These are phyloP conservation scores for Mycena albidolilacea DNA, from an alignment of 768 basidiomycete genomes.

Conservation along the genomic window DNA sequence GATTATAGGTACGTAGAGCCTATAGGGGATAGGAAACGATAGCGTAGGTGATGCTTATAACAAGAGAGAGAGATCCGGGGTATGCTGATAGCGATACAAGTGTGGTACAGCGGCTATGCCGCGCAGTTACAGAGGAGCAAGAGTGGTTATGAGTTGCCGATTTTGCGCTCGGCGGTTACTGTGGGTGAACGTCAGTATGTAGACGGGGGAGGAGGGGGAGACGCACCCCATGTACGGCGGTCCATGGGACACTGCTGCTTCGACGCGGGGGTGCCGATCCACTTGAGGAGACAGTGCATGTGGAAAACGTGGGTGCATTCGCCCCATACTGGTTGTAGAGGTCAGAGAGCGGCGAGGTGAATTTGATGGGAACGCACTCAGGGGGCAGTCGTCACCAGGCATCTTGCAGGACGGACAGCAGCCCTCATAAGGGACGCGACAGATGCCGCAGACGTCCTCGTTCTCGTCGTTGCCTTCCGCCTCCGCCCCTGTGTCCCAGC, in stretches of 20 bases:
- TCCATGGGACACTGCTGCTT: conserved; percentile 99
- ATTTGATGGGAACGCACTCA: conserved; percentile 69
- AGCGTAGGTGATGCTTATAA: conserved; percentile 9
- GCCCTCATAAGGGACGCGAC: conserved; percentile 92
- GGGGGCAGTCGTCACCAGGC: conserved; percentile 95
- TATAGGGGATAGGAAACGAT: conserved; percentile 1
- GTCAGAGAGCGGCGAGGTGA: not conserved
- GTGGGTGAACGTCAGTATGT: not conserved
- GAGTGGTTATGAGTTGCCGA: conserved; percentile 17
- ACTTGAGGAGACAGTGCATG: conserved; percentile 98
- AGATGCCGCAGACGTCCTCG: conserved; percentile 85
- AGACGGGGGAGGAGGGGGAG: not conserved
- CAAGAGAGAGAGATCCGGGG: conserved; percentile 25
- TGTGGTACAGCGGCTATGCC: conserved; percentile 7
- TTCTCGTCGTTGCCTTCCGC: conserved; percentile 58
- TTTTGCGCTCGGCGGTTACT: conserved; percentile 39
- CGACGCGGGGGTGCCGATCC: conserved; percentile 90
- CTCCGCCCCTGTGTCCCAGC: conserved; percentile 75
- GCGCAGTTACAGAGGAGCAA: not conserved
- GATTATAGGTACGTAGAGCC: conserved; percentile 8
- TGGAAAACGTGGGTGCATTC: conserved; percentile 98
- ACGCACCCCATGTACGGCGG: conserved; percentile 90
- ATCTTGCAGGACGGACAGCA: conserved; percentile 97
- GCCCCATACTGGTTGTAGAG: conserved; percentile 84
- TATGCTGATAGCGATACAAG: conserved; percentile 24